These are phyloP conservation scores for Fusarium annulatum DNA, from an alignment of 2,329 filamentous ascomycete genomes.

Conservation along the genomic window DNA sequence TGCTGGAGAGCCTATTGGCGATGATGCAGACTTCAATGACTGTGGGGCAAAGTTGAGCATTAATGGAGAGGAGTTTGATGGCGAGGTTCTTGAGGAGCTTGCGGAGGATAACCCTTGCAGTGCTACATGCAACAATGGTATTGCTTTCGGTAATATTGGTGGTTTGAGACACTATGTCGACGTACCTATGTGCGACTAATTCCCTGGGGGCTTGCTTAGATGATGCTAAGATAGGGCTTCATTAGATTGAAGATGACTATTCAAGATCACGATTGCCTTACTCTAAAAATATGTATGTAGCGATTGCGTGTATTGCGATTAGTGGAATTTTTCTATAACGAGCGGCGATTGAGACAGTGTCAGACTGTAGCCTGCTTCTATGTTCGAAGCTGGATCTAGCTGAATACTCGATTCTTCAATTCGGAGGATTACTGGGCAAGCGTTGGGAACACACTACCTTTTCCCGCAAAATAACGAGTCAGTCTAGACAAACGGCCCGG, in stretches of 20 bases:
- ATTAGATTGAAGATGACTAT: neutral
- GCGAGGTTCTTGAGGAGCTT: accelerated
- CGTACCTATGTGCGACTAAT: neutral
- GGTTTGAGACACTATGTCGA: neutral
- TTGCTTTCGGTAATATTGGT: neutral
- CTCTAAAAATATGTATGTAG: neutral
- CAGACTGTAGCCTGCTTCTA: neutral
- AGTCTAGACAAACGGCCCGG: neutral
- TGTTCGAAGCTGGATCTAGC: neutral
- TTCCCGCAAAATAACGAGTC: too few species aligned
- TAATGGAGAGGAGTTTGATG: neutral
- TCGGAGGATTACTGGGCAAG: neutral
- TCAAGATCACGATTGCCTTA: neutral
- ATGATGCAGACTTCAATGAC: neutral
- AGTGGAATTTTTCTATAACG: neutral
- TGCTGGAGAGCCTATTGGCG: neutral
- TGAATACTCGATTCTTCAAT: neutral
- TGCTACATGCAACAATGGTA: neutral
- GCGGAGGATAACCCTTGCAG: neutral
- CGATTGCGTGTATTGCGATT: neutral
- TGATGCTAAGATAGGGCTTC: neutral
- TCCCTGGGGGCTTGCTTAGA: neutral
- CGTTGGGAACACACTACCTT: too few species aligned
- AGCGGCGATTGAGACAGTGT: neutral
- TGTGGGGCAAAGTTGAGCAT: neutral